Conservation (phyloP, 2,329 filamentous ascomycete species). For the Fusarium nygamai region DNA sequence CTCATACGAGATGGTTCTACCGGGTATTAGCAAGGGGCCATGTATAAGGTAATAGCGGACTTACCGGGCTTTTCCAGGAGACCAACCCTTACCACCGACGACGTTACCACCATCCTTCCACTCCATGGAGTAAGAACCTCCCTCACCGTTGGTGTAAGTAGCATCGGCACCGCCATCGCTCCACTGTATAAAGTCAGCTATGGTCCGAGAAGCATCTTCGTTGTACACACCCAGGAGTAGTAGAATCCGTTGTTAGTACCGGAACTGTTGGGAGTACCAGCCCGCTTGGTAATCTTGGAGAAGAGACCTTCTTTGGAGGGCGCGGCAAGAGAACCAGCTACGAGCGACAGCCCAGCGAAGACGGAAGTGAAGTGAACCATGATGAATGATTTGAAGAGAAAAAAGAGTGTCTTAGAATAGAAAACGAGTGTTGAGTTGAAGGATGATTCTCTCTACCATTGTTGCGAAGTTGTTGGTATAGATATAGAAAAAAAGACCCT, state of each 20-base stretch:
- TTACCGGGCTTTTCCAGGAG: constrained; percentile 46
- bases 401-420: constrained; percentile 24
- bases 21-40: not conserved
- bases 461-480: not conserved
- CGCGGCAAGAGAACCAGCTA: constrained; percentile 32
- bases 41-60: constrained; percentile 41
- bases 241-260: constrained; percentile 54
- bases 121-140: constrained; percentile 54
- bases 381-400: constrained; percentile 22
- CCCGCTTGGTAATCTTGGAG: constrained; percentile 40
- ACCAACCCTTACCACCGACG: constrained; percentile 43
- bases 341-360: constrained; percentile 39
- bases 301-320: constrained; percentile 35
- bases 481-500: not conserved
- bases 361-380: constrained; percentile 42
- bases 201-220: not conserved
- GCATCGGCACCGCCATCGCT: constrained; percentile 56
- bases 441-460: not conserved
- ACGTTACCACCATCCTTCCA: constrained; percentile 52
- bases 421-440: constrained; percentile 18
- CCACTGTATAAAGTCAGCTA: constrained; percentile 45
- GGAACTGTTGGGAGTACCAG: constrained; percentile 49
- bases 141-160: constrained; percentile 56
- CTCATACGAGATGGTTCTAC: constrained; percentile 40
- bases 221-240: constrained; percentile 51